Conservation (phyloP, 2,329 filamentous ascomycete species). For the Escovopsis sp. region DNA sequence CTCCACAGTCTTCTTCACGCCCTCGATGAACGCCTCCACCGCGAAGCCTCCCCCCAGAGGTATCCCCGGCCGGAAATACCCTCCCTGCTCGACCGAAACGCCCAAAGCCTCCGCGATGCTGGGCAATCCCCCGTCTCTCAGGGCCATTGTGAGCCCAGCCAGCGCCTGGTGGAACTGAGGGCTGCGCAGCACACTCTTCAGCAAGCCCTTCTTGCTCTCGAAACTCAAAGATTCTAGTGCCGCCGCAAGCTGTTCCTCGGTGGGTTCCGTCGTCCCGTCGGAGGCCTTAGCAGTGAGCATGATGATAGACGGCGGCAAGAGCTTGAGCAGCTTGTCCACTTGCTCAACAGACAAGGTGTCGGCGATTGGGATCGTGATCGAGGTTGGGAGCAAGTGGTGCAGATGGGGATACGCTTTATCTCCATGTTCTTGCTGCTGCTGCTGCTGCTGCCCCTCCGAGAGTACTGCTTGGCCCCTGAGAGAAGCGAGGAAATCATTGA, state of each 20-base stretch:
- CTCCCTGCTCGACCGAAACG: slow-evolving; percentile 71
- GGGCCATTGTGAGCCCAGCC: slow-evolving; percentile 68
- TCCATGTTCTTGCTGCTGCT: slow-evolving; percentile 15
- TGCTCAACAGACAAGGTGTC: slow-evolving; percentile 48
- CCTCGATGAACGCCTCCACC: slow-evolving; percentile 81
- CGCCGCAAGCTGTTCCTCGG: slow-evolving; percentile 51
- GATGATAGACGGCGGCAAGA: slow-evolving; percentile 66
- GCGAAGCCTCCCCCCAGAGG: slow-evolving; percentile 80
- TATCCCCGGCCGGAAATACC: slow-evolving; percentile 63
- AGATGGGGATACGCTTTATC: slow-evolving; percentile 67
- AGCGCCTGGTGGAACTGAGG: slow-evolving; percentile 86
- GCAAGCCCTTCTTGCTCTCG: slow-evolving; percentile 63
- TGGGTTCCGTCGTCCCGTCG: slow-evolving; percentile 49
- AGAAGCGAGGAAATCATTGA: slow-evolving; percentile 81
- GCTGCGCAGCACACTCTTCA: slow-evolving; percentile 71
- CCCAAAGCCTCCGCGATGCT: slow-evolving; percentile 77
- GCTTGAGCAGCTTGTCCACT: slow-evolving; percentile 60
- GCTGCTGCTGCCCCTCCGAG: slow-evolving; percentile 22
- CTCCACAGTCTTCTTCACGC: slow-evolving; percentile 67
- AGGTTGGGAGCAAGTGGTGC: slow-evolving; percentile 67
- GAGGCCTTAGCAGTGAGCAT: slow-evolving; percentile 49
- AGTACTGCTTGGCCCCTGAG: slow-evolving; percentile 43
- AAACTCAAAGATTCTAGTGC: slow-evolving; percentile 60
- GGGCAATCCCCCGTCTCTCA: slow-evolving; percentile 80
- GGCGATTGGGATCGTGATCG: slow-evolving; percentile 64